Percentiles rank a stretch among this genome's conserved stretches.
Conservation (phyloP, 192 early-diverging fungal genomes). For the Backusella macrospora region DNA sequence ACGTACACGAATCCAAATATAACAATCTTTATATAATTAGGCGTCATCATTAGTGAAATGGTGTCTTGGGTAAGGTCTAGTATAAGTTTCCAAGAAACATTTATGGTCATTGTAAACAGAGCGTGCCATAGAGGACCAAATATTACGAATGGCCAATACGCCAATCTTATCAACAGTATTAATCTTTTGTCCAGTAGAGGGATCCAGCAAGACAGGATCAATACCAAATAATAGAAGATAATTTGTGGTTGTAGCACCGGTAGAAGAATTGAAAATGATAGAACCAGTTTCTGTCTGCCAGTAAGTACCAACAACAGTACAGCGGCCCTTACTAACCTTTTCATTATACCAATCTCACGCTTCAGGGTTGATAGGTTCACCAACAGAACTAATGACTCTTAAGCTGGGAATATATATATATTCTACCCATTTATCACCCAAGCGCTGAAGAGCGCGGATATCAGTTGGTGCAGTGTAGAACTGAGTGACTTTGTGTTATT, state of each 20-base stretch:
- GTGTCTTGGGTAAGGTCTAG: conserved; percentile 84
- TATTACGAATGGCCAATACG: conserved; percentile 82
- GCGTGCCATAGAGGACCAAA: conserved; percentile 90
- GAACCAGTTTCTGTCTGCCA: conserved; percentile 92
- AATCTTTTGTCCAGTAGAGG: conserved; percentile 82
- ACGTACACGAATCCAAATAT: conserved; percentile 94
- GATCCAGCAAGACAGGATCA: conserved; percentile 85
- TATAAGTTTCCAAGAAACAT: conserved; percentile 90
- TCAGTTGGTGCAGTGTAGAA: conserved; percentile 98
- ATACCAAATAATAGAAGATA: conserved; percentile 97
- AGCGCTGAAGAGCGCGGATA: conserved; percentile 87
- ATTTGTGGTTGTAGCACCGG: conserved; percentile 84
- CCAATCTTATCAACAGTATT: conserved; percentile 82
- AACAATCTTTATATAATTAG: conserved; percentile 87
- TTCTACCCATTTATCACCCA: conserved; percentile 79
- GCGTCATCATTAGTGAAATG: conserved; percentile 97
- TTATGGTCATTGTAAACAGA: conserved; percentile 89
- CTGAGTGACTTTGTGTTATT: conserved; percentile 91
- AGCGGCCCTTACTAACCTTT: conserved; percentile 80
- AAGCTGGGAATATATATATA: conserved; percentile 81
- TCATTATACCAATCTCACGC: conserved; percentile 97
- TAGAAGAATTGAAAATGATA: conserved; percentile 87
- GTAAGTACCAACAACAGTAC: conserved; percentile 96
- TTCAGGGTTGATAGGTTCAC: conserved; percentile 96
- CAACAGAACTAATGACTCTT: conserved; percentile 90